Percentiles rank a stretch among this genome's conserved stretches.
Conservation (phyloP, 257 asterid species). For the Leptodermis oblonga region DNA sequence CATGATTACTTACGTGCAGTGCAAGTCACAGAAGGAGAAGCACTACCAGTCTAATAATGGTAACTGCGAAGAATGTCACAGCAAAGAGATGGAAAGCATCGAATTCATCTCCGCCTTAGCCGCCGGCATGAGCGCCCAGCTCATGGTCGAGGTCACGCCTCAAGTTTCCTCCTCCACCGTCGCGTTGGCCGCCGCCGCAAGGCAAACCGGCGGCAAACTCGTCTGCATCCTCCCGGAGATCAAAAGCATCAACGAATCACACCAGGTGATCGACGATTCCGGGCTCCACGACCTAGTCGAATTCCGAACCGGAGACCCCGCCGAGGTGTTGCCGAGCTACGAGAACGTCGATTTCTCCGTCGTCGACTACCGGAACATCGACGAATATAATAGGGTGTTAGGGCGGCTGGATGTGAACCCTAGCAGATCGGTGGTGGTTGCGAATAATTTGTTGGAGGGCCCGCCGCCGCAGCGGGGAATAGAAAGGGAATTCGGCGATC, state of each 20-base stretch:
- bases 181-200: conserved; percentile 65
- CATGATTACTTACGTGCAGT: too few species aligned
- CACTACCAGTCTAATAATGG: too few species aligned
- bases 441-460: conserved; percentile 52
- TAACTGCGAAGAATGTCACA: too few species aligned
- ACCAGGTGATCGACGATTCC: conserved; percentile 39
- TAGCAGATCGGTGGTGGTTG: conserved; percentile 53
- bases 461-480: conserved; percentile 39
- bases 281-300: conserved; percentile 56
- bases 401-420: conserved; percentile 47
- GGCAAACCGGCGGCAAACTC: conserved; percentile 51
- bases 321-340: conserved; percentile 33
- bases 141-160: conserved; percentile 52
- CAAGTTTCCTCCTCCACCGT: conserved; percentile 48
- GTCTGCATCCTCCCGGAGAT: conserved; percentile 52
- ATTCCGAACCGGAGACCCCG: conserved; percentile 58
- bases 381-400: conserved; percentile 30
- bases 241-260: conserved; percentile 36
- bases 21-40: conserved; percentile 29
- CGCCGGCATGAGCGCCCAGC: conserved; percentile 58
- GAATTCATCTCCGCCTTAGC: conserved; percentile 59
- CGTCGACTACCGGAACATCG: conserved; percentile 43
- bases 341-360: conserved; percentile 59
- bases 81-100: conserved; percentile 32
- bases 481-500: conserved; percentile 37